Evolutionary conservation across 257 asterid species (phyloP).

Genomic region (Solanum verrucosum): DNA sequence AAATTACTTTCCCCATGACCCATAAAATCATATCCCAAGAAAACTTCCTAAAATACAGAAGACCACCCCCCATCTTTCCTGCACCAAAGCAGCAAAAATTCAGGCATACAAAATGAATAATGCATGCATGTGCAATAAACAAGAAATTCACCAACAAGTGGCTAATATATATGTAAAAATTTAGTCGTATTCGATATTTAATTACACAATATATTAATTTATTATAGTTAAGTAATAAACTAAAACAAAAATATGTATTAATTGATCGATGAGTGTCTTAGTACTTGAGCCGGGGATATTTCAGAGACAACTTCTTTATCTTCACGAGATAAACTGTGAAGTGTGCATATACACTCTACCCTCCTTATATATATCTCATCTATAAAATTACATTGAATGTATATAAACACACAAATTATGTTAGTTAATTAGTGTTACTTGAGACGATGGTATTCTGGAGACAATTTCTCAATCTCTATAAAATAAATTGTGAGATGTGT

Average conservation of each 20-base stretch:
- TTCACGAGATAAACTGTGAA: neutral
- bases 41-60: neutral
- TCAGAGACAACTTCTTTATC: neutral
- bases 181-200: neutral
- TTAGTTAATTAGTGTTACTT: too few relatives aligned
- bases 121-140: neutral
- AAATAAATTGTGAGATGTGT: neutral
- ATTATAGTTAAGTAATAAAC: neutral
- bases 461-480: neutral
- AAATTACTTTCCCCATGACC: neutral
- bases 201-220: neutral
- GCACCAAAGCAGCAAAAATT: neutral
- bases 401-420: neutral
- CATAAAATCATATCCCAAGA: neutral
- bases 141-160: neutral
- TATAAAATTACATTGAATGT: neutral
- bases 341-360: neutral
- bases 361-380: neutral
- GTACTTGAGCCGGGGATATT: neutral
- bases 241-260: neutral
- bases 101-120: constrained; percentile 5
- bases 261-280: neutral
- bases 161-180: neutral
- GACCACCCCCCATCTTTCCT: neutral
- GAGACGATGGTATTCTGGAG: too few relatives aligned